Base-by-base conservation (phyloP, 768 basidiomycete genomes). In the Lactarius quietus region DNA sequence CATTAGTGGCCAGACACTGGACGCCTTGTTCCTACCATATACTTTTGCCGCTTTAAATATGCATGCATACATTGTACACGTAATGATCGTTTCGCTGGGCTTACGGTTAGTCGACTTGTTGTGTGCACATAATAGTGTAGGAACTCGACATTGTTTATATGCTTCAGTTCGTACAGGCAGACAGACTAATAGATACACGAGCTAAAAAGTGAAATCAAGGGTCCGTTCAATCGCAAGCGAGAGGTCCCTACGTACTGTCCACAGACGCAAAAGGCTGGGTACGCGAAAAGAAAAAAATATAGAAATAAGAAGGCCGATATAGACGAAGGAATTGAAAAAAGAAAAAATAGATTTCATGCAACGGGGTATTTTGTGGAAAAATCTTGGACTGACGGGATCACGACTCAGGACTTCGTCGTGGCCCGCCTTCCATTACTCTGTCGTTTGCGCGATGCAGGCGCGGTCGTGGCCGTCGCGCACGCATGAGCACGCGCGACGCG, bases 401-500 rank as follows among this genome's bases (percentile, higher is more conserved):
- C 15, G 18, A 28, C 35, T 64, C 56, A 64, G 6, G 52, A 45
- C 35, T 41, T 41, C 35, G 41, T 33, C 14, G 41, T 8, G 33
- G 28, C 10, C 53, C 45, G 59, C 64, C 33, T 65, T 36, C 54
- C 9, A 28, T 55, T 61, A 35, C 43, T 45, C 17, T 28, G 45
- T 23, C 36, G 53, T 48, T 45, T 55, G 28, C 64, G 59, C 15
- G n/a, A 6, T 1, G 59, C 43, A 4, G 35, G 7, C 23, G 52
- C 10, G 0, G 39, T 31, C 1, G 23, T 17, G 1, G 7, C n/a
- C 3, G 20, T 29, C n/a, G 59, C 17, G 29, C 36, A 26, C 6
- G 60, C 17, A 23, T 60, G 59, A 18, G 55, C 17, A 23, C 64
- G 64, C 23, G 55, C 20, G 6, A 61, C 29, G 36, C 64, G 59